phyloP scores from a whole-genome alignment of 164 flowering plant genomes.

The Vitis riparia region DNA sequence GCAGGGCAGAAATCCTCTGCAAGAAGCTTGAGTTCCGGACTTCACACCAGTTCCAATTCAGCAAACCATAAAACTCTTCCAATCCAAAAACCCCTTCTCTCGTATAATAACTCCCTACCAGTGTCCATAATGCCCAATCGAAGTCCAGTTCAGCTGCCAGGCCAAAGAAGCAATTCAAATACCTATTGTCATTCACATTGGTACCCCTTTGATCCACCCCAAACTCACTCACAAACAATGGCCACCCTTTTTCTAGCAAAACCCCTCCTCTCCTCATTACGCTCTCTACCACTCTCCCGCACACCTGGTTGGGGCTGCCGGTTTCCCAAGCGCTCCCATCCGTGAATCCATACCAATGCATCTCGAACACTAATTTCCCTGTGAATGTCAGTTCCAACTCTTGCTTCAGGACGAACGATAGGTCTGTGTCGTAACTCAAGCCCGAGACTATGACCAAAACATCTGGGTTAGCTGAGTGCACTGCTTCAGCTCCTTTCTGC shows the following conservation, averaged over 20 bases:
- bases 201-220: slow-evolving; percentile 72
- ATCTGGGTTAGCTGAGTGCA: slow-evolving; percentile 76
- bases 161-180: slow-evolving; percentile 65
- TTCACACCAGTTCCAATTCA: slow-evolving; percentile 56
- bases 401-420: slow-evolving; percentile 44
- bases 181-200: slow-evolving; percentile 75
- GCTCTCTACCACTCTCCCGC: slow-evolving; percentile 34
- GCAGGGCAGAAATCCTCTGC: slow-evolving; percentile 49
- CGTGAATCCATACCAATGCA: slow-evolving; percentile 74
- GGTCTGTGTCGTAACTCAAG: slow-evolving; percentile 56
- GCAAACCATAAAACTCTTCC: slow-evolving; percentile 63
- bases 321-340: slow-evolving; percentile 57
- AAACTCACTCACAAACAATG: slow-evolving; percentile 79
- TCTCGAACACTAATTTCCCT: slow-evolving; percentile 65
- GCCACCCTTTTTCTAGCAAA: slow-evolving; percentile 56
- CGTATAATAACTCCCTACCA: slow-evolving; percentile 72
- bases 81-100: slow-evolving; percentile 63
- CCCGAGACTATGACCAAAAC: slow-evolving; percentile 79
- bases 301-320: slow-evolving; percentile 63
- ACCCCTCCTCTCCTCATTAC: slow-evolving; percentile 40
- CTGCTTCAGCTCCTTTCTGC: slow-evolving; percentile 88
- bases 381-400: slow-evolving; percentile 52
- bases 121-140: slow-evolving; percentile 83
- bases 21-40: slow-evolving; percentile 52
- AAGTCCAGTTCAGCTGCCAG: slow-evolving; percentile 71